phyloP scores from a whole-genome alignment of 352 stramenopile genomes.

The Pythium phragmitis region DNA sequence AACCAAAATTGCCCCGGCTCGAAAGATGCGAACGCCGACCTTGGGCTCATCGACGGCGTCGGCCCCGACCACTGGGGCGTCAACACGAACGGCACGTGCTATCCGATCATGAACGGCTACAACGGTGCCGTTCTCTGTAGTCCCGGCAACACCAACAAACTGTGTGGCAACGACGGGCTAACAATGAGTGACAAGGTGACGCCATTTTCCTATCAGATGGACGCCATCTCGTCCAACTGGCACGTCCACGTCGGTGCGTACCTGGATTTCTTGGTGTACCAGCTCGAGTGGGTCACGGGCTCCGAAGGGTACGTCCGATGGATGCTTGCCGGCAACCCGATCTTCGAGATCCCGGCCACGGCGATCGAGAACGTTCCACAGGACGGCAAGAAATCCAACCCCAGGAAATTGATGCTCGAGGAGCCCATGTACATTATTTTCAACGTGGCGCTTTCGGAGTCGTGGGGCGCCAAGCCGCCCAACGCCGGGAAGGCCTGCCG shows the following conservation, averaged over 20 bases:
- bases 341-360: slow-evolving; percentile 86
- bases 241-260: slow-evolving; percentile 79
- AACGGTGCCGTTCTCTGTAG: slow-evolving; percentile 55
- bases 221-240: slow-evolving; percentile 93
- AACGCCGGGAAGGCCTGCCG: slow-evolving; percentile 61
- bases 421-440: slow-evolving; percentile 96
- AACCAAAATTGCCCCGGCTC: slow-evolving; percentile 41
- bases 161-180: slow-evolving; percentile 26
- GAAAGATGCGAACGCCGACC: slow-evolving; percentile 50
- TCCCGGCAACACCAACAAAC: slow-evolving; percentile 40
- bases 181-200: slow-evolving; percentile 28
- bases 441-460: slow-evolving; percentile 93
- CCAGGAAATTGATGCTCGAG: slow-evolving; percentile 90
- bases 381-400: slow-evolving; percentile 53
- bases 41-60: slow-evolving; percentile 43
- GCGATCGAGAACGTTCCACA: slow-evolving; percentile 54
- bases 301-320: slow-evolving; percentile 57
- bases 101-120: slow-evolving; percentile 57
- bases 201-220: slow-evolving; percentile 82
- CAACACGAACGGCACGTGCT: slow-evolving; percentile 68
- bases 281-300: slow-evolving; percentile 70
- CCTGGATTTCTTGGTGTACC: slow-evolving; percentile 74
- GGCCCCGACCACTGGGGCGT: slow-evolving; percentile 45
- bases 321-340: slow-evolving; percentile 78
- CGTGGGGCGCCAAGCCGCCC: slow-evolving; percentile 80